These are phyloP conservation scores for Debaryomyces fabryi DNA, from an alignment of 1,139 yeast species.

Conservation along the genomic window DNA sequence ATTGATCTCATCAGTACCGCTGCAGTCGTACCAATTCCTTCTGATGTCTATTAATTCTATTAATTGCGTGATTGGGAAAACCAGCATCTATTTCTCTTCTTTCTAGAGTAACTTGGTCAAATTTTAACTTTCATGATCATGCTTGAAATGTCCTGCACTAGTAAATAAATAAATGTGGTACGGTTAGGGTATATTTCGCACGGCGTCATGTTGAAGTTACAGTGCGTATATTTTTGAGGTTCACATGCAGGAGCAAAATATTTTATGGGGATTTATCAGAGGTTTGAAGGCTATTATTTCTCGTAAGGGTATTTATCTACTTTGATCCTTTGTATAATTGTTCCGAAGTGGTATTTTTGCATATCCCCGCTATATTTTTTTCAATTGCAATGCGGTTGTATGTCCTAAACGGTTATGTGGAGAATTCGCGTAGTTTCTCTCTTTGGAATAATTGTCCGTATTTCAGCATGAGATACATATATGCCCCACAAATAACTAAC, in stretches of 20 bases:
- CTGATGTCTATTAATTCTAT: background rate
- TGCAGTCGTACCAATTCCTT: background rate
- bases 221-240: background rate
- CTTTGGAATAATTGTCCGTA: background rate
- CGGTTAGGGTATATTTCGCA: background rate
- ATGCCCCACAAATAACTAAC: background rate
- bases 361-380: conserved; percentile 1
- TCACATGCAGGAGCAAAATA: background rate
- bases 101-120: background rate
- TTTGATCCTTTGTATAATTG: background rate
- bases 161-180: background rate
- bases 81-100: background rate
- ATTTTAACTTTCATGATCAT: background rate
- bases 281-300: background rate
- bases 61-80: background rate
- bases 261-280: background rate
- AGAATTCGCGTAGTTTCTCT: background rate
- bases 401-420: conserved; percentile 1
- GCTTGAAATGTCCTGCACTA: background rate
- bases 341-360: background rate
- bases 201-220: background rate
- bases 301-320: background rate
- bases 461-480: background rate
- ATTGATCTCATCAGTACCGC: background rate
- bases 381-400: conserved; percentile 1